Conservation (phyloP, 2,329 filamentous ascomycete genomes). For the Cordyceps cateniannulata region DNA sequence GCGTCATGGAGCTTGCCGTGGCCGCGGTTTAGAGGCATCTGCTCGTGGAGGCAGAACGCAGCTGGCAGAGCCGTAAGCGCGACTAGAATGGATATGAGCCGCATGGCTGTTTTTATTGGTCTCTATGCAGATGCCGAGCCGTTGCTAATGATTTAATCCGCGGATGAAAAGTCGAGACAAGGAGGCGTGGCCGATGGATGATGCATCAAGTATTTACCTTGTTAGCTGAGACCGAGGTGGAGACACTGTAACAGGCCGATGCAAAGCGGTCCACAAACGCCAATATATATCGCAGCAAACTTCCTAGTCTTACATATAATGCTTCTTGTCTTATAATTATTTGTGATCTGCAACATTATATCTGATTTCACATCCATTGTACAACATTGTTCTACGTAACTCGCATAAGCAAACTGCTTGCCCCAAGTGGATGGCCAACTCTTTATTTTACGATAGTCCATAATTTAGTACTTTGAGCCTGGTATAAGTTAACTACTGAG, state of each 20-base stretch:
- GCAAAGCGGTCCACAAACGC: not conserved
- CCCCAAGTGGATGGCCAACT: no score
- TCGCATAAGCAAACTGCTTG: no score
- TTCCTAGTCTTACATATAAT: no score
- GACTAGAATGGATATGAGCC: not conserved
- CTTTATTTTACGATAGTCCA: no score
- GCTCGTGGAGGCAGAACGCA: not conserved
- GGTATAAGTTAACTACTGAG: no score
- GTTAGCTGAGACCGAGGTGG: not conserved
- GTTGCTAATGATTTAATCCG: not conserved
- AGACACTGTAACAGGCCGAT: not conserved
- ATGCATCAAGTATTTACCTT: not conserved
- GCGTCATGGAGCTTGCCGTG: not conserved
- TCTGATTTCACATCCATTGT: no score
- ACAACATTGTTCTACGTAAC: no score
- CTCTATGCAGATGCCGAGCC: not conserved
- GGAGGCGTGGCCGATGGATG: no score
- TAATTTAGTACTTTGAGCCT: no score
- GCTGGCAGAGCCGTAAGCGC: not conserved
- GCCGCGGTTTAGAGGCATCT: not conserved
- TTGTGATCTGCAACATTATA: no score
- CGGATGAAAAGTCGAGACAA: not conserved
- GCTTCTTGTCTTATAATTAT: no score
- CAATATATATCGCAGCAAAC: not conserved
- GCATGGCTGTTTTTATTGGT: not conserved